Evolutionary conservation across 75 land plant species (phyloP).

Genomic region (Sequoiadendron giganteum): DNA sequence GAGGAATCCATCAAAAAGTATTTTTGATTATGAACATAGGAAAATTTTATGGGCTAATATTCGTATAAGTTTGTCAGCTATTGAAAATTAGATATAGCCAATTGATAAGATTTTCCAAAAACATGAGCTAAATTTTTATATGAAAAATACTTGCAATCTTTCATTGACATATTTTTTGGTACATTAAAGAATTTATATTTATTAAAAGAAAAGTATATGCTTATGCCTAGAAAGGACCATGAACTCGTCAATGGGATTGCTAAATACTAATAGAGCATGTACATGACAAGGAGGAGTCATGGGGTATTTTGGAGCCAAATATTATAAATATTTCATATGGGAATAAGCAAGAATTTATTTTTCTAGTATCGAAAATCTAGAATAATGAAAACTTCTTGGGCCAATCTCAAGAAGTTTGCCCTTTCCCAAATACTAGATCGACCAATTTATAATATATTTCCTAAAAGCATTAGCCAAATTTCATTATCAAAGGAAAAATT

Average conservation of each 20-base stretch:
- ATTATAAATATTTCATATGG: no score
- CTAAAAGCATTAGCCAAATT: neutral
- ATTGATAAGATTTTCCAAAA: neutral
- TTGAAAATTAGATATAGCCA: neutral
- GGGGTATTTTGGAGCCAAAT: neutral
- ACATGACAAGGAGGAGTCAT: neutral
- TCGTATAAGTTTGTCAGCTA: neutral
- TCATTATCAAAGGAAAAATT: neutral
- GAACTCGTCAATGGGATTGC: neutral
- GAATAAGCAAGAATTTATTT: neutral
- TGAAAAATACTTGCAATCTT: neutral
- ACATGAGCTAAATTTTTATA: neutral
- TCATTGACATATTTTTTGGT: neutral
- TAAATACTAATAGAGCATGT: no score
- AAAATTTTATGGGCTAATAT: neutral
- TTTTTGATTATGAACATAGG: neutral
- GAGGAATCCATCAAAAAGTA: no score
- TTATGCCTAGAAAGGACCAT: neutral
- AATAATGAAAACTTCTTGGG: neutral
- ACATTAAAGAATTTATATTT: neutral
- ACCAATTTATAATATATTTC: neutral
- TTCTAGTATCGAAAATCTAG: neutral
- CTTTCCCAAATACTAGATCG: neutral
- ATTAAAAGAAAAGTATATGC: neutral
- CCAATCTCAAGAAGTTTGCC: neutral